These are phyloP conservation scores for Musa schizocarpa DNA, from an alignment of 176 grass and related monocot genomes.

Conservation along the genomic window DNA sequence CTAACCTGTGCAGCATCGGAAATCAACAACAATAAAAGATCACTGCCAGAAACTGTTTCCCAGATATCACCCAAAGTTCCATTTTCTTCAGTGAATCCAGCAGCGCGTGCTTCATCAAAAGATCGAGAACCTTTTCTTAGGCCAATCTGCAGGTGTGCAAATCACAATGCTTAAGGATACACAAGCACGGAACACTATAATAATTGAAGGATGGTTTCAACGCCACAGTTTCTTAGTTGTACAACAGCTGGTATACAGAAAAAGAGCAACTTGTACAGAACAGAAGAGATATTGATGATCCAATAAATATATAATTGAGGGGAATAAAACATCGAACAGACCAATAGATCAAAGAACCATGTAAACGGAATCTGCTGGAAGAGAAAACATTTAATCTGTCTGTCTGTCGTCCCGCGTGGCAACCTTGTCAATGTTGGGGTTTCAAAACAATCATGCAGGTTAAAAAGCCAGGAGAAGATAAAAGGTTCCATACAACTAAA, in stretches of 20 bases:
- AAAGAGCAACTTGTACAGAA: background rate
- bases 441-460: background rate
- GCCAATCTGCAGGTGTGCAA: conserved; percentile 15
- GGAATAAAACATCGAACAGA: background rate
- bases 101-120: conserved; percentile 26
- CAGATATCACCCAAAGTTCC: conserved; percentile 62
- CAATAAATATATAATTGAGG: background rate
- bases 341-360: background rate
- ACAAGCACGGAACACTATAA: background rate
- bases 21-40: conserved; percentile 85
- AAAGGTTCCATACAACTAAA: background rate
- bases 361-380: too few species aligned
- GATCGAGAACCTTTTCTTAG: conserved; percentile 29
- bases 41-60: conserved; percentile 73
- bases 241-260: background rate
- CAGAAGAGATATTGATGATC: background rate
- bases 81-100: conserved; percentile 26
- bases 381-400: too few species aligned
- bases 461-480: background rate
- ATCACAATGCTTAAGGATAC: background rate
- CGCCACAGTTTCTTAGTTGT: background rate
- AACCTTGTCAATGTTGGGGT: too few species aligned
- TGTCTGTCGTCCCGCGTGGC: too few species aligned
- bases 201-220: background rate
- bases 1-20: conserved; percentile 81